Conservation (phyloP, 306 rosid genomes). For the Spatholobus suberectus region DNA sequence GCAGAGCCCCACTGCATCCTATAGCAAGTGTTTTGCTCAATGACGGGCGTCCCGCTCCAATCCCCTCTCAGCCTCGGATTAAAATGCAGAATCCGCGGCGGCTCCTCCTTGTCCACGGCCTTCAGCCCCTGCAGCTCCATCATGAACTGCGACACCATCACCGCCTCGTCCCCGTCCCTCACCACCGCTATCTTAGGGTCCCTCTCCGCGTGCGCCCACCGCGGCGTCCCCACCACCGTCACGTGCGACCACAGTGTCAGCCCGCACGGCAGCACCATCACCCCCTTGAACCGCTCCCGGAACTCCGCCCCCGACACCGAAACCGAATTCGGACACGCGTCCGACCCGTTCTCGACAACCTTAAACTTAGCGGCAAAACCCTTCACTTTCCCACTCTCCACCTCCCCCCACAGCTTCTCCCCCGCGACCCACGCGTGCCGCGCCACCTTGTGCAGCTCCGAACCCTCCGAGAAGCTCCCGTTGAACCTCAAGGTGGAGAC, state of each 20-base stretch:
- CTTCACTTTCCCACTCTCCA: conserved; percentile 57
- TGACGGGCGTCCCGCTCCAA: conserved; percentile 90
- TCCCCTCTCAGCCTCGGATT: conserved; percentile 97
- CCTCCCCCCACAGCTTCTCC: conserved; percentile 70
- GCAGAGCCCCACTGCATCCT: conserved; percentile 97
- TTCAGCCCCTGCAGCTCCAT: conserved; percentile 94
- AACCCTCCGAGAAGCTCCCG: conserved; percentile 45
- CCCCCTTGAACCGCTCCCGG: conserved; percentile 45
- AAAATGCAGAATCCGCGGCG: conserved; percentile 89
- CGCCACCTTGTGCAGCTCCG: conserved; percentile 70
- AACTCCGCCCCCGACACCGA: conserved; percentile 66
- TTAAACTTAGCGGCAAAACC: conserved; percentile 7
- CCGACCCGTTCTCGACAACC: conserved; percentile 60
- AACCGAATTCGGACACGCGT: conserved; percentile 71
- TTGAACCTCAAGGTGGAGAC: conserved; percentile 79
- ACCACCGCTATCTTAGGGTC: conserved; percentile 78
- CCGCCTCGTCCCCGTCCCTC: conserved; percentile 72
- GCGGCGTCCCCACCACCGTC: conserved; percentile 91
- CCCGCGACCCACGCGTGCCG: conserved; percentile 80
- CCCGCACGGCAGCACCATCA: conserved; percentile 83
- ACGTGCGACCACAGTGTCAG: conserved; percentile 89
- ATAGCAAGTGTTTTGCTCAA: conserved; percentile 91
- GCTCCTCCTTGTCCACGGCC: conserved; percentile 91
- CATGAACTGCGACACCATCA: conserved; percentile 94
- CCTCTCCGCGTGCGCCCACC: conserved; percentile 78